Conservation (phyloP, 2,329 filamentous ascomycete species). For the Periconia sp. region DNA sequence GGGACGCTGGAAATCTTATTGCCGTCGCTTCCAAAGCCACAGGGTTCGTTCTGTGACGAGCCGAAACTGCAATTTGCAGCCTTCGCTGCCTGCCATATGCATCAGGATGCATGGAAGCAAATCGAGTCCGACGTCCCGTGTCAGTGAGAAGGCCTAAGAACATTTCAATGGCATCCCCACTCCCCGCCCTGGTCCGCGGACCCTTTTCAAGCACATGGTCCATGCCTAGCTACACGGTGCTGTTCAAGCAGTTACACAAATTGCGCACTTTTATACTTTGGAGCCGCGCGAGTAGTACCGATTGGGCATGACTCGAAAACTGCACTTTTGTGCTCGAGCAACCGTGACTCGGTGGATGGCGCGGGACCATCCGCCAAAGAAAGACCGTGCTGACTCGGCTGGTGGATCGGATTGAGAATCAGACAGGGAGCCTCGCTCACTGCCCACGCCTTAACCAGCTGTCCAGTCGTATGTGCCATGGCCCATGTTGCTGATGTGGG, state of each 20-base stretch:
- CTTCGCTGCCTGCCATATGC: not conserved
- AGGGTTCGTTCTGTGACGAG: not conserved
- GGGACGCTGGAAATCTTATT: not conserved
- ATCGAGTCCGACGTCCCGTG: not conserved
- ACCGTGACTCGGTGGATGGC: not conserved
- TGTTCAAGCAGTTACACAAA: no score
- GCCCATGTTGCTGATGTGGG: no score
- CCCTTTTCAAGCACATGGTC: not conserved
- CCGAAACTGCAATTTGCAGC: not conserved
- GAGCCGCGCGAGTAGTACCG: not conserved
- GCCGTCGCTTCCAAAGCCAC: no score
- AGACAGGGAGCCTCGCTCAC: not conserved
- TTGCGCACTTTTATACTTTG: not conserved
- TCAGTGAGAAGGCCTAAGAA: not conserved
- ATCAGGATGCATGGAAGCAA: not conserved
- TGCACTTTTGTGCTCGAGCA: not conserved
- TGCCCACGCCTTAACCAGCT: slow-evolving; percentile 15
- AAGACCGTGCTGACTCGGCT: slow-evolving; percentile 8
- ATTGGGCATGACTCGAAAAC: not conserved
- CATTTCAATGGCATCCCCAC: not conserved
- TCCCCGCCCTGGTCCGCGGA: not conserved
- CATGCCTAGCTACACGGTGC: no score
- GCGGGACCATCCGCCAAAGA: slow-evolving; percentile 10
- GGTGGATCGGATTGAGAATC: slow-evolving; percentile 1
- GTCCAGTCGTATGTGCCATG: not conserved